Evolutionary conservation across 2,329 filamentous ascomycete genomes (phyloP).

Genomic region (Fusarium penzigii): DNA sequence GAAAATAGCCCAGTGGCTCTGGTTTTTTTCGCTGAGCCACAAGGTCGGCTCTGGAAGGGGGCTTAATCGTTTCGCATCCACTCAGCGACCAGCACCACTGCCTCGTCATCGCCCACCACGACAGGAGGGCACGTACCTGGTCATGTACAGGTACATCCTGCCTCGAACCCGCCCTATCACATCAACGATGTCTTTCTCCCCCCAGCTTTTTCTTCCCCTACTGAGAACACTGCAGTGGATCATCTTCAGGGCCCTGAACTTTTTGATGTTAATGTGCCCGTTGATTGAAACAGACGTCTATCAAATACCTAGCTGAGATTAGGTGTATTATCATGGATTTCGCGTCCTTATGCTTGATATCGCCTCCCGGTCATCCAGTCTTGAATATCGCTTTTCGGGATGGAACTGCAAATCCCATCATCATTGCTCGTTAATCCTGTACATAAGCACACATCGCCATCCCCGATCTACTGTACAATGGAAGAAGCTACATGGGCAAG

Average conservation of each 20-base stretch:
- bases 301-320: not conserved
- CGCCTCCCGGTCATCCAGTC: no score
- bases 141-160: slow-evolving; percentile 31
- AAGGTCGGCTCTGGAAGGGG: slow-evolving; percentile 13
- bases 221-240: not conserved
- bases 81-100: slow-evolving; percentile 30
- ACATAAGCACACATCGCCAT: no score
- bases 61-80: not conserved
- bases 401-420: no score
- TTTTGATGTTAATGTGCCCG: not conserved
- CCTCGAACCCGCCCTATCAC: not conserved
- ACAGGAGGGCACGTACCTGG: slow-evolving; percentile 25
- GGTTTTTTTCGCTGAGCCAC: slow-evolving; percentile 26
- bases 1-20: slow-evolving; percentile 23
- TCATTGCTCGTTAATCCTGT: no score
- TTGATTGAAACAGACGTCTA: not conserved
- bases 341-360: no score
- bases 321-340: no score
- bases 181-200: slow-evolving; percentile 19
- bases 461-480: no score
- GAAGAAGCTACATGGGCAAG: no score
- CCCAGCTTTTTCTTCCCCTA: not conserved
- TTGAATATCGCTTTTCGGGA: no score
- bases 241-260: not conserved
- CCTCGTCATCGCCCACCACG: slow-evolving; percentile 42